Percentiles rank a stretch among this genome's conserved stretches.
Conservation (phyloP, 2,329 filamentous ascomycete genomes). For the Clarireedia paspali region DNA sequence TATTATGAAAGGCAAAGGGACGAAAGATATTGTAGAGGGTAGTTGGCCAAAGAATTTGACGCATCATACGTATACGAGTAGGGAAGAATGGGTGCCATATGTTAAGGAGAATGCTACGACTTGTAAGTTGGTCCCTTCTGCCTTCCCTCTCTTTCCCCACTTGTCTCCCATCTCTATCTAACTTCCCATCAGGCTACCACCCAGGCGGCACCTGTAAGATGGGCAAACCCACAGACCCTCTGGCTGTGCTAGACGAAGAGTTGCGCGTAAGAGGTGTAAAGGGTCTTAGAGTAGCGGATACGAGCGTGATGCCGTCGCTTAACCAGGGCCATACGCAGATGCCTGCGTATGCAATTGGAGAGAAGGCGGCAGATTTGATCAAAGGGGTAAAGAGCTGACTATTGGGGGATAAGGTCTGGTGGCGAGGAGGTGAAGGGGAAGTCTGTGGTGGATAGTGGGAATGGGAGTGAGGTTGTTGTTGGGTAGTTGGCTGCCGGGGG, state of each 20-base stretch:
- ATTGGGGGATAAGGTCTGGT: neutral
- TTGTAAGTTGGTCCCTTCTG: conserved; percentile 35
- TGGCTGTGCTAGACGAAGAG: conserved; percentile 29
- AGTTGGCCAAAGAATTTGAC: conserved; percentile 46
- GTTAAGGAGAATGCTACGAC: conserved; percentile 53
- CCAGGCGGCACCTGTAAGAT: conserved; percentile 50
- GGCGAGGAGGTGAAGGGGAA: neutral
- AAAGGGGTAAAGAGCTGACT: conserved; percentile 29
- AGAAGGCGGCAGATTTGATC: conserved; percentile 45
- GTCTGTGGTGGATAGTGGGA: neutral
- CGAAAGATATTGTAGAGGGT: conserved; percentile 50
- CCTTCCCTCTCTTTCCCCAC: neutral
- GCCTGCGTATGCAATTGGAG: conserved; percentile 50
- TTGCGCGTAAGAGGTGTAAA: conserved; percentile 21
- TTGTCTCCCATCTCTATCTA: neutral
- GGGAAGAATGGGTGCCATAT: conserved; percentile 51
- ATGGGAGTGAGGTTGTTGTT: neutral
- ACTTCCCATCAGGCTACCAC: conserved; percentile 40
- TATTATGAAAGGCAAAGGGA: conserved; percentile 47
- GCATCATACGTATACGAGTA: conserved; percentile 44
- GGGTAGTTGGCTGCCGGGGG: too few species aligned
- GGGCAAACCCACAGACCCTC: conserved; percentile 39
- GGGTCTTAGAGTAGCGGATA: conserved; percentile 24
- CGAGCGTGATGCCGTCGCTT: conserved; percentile 28
- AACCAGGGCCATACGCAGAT: conserved; percentile 48